These are phyloP conservation scores for Mesembryanthemum crystallinum DNA, from an alignment of 148 eudicot species.

Conservation along the genomic window DNA sequence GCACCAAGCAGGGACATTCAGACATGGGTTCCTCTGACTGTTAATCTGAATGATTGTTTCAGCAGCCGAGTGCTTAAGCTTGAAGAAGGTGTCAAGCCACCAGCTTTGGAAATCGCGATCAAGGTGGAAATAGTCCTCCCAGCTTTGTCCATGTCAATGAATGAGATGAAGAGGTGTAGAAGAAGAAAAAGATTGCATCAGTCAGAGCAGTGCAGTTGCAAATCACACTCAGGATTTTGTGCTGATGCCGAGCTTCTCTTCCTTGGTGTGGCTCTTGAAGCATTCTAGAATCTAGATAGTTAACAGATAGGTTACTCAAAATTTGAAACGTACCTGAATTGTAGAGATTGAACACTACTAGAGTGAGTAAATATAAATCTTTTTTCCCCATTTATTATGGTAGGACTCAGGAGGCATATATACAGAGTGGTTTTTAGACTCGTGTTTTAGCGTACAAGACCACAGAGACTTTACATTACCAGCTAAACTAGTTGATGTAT, in stretches of 20 bases:
- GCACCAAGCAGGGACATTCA: conserved; percentile 40
- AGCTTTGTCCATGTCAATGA: neutral
- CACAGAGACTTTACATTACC: too few relatives aligned
- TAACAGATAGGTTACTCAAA: neutral
- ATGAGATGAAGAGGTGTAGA: conserved; percentile 18
- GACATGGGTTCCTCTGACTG: conserved; percentile 44
- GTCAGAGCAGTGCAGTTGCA: conserved; percentile 42
- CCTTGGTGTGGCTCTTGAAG: conserved; percentile 32
- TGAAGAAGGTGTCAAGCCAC: conserved; percentile 34
- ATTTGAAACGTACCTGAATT: neutral
- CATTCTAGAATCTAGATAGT: conserved; percentile 16
- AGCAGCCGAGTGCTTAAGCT: conserved; percentile 2
- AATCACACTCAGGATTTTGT: conserved; percentile 13
- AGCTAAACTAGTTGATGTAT: too few relatives aligned
- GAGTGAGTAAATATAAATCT: too few relatives aligned
- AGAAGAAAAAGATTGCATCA: conserved; percentile 16
- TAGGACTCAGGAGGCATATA: too few relatives aligned
- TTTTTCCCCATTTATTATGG: too few relatives aligned
- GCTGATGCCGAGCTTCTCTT: conserved; percentile 31
- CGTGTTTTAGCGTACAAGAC: too few relatives aligned
- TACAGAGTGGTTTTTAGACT: too few relatives aligned
- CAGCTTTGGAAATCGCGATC: conserved; percentile 39
- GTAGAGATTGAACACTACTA: neutral
- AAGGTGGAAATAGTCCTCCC: conserved; percentile 28
- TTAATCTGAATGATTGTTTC: neutral